Conservation (phyloP, 1,284 basidiomycete species). For the Erythrobasidium hasegawianum region DNA sequence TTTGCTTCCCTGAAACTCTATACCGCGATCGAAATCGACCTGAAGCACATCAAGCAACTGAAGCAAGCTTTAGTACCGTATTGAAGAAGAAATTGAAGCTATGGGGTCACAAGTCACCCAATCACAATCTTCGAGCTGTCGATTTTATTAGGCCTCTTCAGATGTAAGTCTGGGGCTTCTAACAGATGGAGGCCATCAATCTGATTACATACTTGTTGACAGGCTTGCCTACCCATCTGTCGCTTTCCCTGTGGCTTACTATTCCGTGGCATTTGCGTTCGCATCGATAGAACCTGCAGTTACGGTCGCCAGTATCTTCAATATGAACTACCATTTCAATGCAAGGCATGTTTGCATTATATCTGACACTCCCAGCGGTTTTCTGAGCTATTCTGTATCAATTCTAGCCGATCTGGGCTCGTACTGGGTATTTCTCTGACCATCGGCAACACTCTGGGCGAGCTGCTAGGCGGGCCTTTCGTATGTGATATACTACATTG, state of each 20-base stretch:
- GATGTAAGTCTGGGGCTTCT: background rate
- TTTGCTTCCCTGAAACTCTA: background rate
- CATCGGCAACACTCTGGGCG: background rate
- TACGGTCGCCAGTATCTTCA: slow-evolving; percentile 4
- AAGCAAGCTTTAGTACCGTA: background rate
- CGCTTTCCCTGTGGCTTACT: background rate
- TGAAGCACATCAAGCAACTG: background rate
- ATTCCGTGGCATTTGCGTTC: background rate
- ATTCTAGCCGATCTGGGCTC: background rate
- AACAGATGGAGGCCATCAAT: too few relatives aligned
- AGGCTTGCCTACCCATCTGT: background rate
- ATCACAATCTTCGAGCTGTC: slow-evolving; percentile 2
- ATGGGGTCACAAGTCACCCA: background rate
- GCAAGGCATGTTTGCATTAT: too few relatives aligned
- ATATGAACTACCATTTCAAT: background rate
- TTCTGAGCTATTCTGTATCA: too few relatives aligned
- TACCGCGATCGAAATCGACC: background rate
- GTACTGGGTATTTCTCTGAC: background rate
- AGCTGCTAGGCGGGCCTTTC: background rate
- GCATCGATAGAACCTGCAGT: slow-evolving; percentile 2
- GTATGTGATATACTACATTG: too few relatives aligned
- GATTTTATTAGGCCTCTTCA: background rate
- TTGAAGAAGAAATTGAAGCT: background rate
- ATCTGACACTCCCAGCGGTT: too few relatives aligned
- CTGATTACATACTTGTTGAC: too few relatives aligned